phyloP scores from a whole-genome alignment of 2,329 filamentous ascomycete species.

The Aspergillus hiratsukae region DNA sequence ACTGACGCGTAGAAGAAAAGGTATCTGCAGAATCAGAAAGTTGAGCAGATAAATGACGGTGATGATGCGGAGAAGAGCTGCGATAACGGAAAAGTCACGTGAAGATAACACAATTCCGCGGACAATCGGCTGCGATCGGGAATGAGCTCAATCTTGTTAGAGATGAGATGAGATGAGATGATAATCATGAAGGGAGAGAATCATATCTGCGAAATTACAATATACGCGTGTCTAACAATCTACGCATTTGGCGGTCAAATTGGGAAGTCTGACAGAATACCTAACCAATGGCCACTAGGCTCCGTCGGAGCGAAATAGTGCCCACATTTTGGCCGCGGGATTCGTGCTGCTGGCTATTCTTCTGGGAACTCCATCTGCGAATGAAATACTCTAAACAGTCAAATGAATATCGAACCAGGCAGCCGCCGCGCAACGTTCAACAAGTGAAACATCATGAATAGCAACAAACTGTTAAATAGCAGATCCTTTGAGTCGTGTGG shows the following conservation, averaged over 20 bases:
- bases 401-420: background rate
- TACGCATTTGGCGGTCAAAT: background rate
- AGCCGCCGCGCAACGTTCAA: background rate
- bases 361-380: no score
- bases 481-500: background rate
- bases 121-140: slow-evolving; percentile 14
- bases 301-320: background rate
- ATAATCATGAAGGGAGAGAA: background rate
- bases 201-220: background rate
- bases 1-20: slow-evolving; percentile 1
- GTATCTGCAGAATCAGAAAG: slow-evolving; percentile 9
- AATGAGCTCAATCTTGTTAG: background rate
- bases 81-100: slow-evolving; percentile 37
- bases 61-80: slow-evolving; percentile 15
- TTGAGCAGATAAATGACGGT: slow-evolving; percentile 10
- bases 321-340: background rate
- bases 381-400: background rate
- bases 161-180: background rate
- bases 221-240: background rate
- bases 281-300: background rate
- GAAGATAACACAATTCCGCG: slow-evolving; percentile 28
- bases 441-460: background rate
- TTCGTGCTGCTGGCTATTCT: background rate
- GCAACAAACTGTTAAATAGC: background rate
- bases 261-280: no score